Conservation (phyloP, 2,329 filamentous ascomycete species). For the Escovopsis sp. region DNA sequence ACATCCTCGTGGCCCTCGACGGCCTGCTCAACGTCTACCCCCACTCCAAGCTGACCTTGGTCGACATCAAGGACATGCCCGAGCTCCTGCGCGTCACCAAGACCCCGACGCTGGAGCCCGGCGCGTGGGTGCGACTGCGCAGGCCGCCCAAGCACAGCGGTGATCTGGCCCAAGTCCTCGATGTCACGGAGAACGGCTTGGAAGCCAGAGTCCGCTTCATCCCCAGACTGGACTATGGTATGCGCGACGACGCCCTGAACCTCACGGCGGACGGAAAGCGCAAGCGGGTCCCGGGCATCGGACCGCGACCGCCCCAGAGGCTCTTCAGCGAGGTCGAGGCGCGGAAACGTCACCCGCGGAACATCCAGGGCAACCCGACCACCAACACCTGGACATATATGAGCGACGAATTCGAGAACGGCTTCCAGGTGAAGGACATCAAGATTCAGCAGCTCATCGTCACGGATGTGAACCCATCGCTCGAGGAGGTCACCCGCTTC, state of each 20-base stretch:
- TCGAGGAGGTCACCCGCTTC: constrained; percentile 95
- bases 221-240: constrained; percentile 80
- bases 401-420: constrained; percentile 80
- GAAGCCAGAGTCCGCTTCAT: constrained; percentile 80
- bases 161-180: constrained; percentile 82
- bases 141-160: constrained; percentile 68
- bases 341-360: constrained; percentile 64
- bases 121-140: constrained; percentile 82
- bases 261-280: constrained; percentile 53
- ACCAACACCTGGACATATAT: constrained; percentile 74
- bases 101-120: constrained; percentile 68
- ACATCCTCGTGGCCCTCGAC: constrained; percentile 71
- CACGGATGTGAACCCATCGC: constrained; percentile 79
- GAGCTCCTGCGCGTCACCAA: constrained; percentile 86
- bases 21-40: constrained; percentile 84
- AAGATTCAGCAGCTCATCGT: constrained; percentile 76
- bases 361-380: constrained; percentile 52
- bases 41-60: constrained; percentile 69
- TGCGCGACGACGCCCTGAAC: constrained; percentile 55
- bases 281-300: constrained; percentile 51
- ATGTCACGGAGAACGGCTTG: constrained; percentile 84
- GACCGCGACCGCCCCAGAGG: constrained; percentile 67
- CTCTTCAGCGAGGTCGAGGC: constrained; percentile 90
- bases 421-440: constrained; percentile 87
- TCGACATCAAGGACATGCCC: constrained; percentile 95